Conservation (phyloP, 129 eudicot genomes). For the Smallanthus sonchifolius region DNA sequence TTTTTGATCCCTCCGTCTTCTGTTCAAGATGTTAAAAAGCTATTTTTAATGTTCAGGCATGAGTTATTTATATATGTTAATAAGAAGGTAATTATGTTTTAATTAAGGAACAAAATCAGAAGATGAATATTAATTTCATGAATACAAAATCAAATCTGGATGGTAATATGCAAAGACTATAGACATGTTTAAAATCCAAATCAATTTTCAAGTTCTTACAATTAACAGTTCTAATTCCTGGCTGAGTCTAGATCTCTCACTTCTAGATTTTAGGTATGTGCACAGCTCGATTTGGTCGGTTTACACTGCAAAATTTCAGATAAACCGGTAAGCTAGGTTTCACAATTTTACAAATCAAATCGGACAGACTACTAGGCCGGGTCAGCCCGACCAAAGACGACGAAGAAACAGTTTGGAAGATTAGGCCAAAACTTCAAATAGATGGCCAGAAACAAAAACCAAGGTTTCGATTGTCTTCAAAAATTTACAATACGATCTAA, state of each 20-base stretch:
- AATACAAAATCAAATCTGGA: neutral
- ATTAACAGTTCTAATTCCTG: neutral
- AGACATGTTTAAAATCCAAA: neutral
- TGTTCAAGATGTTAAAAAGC: neutral
- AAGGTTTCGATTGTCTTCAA: neutral
- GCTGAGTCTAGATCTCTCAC: neutral
- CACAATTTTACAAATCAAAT: neutral
- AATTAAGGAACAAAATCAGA: neutral
- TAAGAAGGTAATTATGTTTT: neutral
- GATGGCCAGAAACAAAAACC: neutral
- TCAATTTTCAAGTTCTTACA: neutral
- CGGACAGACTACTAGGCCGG: neutral
- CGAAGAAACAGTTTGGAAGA: neutral
- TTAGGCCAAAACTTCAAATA: neutral
- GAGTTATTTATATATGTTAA: slow-evolving; percentile 1
- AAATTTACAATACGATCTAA: neutral
- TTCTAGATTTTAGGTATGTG: neutral
- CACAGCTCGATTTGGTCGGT: neutral
- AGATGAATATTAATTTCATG: neutral
- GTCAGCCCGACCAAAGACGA: neutral
- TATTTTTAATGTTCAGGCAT: neutral
- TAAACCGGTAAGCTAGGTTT: neutral
- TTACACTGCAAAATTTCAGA: slow-evolving; percentile 1
- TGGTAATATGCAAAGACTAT: neutral
- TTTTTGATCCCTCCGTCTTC: neutral